Percentiles rank a stretch among this genome's conserved stretches.
Conservation (phyloP, 345 rosid genomes). For the Citrus australasica region DNA sequence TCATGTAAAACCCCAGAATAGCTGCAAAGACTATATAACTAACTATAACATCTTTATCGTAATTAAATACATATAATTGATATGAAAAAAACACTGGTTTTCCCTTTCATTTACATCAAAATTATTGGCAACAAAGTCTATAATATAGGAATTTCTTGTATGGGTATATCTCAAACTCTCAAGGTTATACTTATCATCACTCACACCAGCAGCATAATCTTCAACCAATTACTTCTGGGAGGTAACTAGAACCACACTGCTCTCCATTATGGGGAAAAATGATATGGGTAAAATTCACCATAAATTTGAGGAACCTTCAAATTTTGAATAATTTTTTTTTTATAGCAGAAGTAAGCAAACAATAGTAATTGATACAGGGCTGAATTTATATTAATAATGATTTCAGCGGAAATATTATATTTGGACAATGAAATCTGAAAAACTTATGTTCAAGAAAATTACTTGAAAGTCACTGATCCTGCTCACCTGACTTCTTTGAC, state of each 20-base stretch:
- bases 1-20: not conserved
- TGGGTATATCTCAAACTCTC: not conserved
- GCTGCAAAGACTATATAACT: not conserved
- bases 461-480: not conserved
- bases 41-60: not conserved
- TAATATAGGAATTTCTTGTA: not conserved
- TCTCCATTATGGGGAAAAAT: not conserved
- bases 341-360: not conserved
- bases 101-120: not conserved
- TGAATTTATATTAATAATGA: too few relatives aligned
- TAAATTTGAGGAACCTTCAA: not conserved
- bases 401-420: not conserved
- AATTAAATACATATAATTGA: not conserved
- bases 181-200: not conserved
- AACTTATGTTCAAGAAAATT: not conserved
- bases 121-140: not conserved
- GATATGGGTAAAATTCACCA: not conserved
- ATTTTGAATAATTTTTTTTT: not conserved
- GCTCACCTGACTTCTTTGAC: slow-evolving; percentile 33
- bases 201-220: not conserved
- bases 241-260: not conserved
- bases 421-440: not conserved
- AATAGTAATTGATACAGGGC: not conserved
- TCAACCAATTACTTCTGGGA: not conserved
- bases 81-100: not conserved